Evolutionary conservation across 441 rosid species (phyloP), one percentile per base, ranked within the genome.

Genomic region (Gossypium schwendimanii): DNA sequence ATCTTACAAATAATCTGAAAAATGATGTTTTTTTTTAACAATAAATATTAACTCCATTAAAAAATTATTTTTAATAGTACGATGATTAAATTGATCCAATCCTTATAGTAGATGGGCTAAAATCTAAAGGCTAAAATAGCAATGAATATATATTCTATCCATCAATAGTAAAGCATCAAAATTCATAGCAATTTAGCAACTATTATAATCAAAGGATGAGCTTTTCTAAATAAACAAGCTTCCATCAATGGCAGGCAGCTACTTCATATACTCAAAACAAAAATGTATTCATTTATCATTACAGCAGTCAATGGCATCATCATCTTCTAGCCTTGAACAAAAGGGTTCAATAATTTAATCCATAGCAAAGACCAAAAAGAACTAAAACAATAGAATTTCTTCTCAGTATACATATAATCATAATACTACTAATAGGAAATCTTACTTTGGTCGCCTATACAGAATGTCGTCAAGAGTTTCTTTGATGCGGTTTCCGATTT

Each of bases 391-490:
- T n/a, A 9, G 26, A 50, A 50, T 26, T 50, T 44, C 45, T 50
- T 50, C 15, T 50, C n/a, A 26, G 26, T 17, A 9, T 60, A 12
- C 15, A 50, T 15, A 10, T 10, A 58, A 57, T n/a, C 33, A 21
- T 36, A 21, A 2, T 15, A 7, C 20, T 23, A 14, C 39, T 28
- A 57, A 26, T 31, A 4, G 33, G 15, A 41, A 50, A 12, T 47
- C 18, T 73, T 63, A 64, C 28, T 73, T 73, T 9, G 74, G 63
- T 58, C 76, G 62, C 70, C 53, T 41, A 14, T 76, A 70, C 21
- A 81, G 55, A 62, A 84, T 78, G 63, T 82, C 85, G 54, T 82
- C 84, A 41, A 84, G 10, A 15, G 75, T 82, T 71, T 80, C 80
- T 79, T 82, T 82, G 21, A 84, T 41, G 62, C 77, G 78, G 78